phyloP scores from a whole-genome alignment of 1,139 yeast species.

The Sugiyamaella japonica region DNA sequence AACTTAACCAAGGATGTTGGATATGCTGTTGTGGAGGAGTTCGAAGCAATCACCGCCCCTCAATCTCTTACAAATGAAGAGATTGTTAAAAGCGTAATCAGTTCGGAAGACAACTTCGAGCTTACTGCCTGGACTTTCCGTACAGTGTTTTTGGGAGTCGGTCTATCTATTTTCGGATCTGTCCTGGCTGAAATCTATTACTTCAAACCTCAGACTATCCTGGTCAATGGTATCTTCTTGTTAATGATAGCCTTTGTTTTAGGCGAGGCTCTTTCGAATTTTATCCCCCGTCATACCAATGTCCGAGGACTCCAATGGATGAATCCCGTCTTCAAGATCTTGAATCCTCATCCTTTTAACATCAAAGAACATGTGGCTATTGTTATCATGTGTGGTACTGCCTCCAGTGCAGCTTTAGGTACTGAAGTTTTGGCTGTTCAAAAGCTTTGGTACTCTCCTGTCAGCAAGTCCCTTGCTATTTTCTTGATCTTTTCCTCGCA shows the following conservation, averaged over 20 bases:
- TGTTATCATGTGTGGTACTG: constrained; percentile 51
- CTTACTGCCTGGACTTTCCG: constrained; percentile 37
- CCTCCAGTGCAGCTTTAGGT: constrained; percentile 58
- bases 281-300: constrained; percentile 33
- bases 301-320: constrained; percentile 23
- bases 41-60: constrained; percentile 6
- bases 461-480: constrained; percentile 47
- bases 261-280: constrained; percentile 35
- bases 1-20: background rate
- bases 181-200: constrained; percentile 39
- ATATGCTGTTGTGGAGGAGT: constrained; percentile 1
- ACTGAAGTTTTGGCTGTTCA: constrained; percentile 54
- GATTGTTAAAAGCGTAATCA: constrained; percentile 17
- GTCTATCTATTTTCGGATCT: constrained; percentile 39
- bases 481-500: constrained; percentile 51
- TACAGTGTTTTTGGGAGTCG: constrained; percentile 36
- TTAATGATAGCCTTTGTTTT: constrained; percentile 37
- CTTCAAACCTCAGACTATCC: constrained; percentile 40
- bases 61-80: constrained; percentile 18
- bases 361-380: constrained; percentile 58
- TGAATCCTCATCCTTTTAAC: constrained; percentile 58
- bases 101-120: constrained; percentile 31
- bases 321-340: constrained; percentile 22
- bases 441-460: constrained; percentile 50
- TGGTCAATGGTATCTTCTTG: constrained; percentile 39